These are phyloP conservation scores for Cutaneotrichosporon sp. DNA, from an alignment of 1,284 basidiomycete species.

Conservation along the genomic window DNA sequence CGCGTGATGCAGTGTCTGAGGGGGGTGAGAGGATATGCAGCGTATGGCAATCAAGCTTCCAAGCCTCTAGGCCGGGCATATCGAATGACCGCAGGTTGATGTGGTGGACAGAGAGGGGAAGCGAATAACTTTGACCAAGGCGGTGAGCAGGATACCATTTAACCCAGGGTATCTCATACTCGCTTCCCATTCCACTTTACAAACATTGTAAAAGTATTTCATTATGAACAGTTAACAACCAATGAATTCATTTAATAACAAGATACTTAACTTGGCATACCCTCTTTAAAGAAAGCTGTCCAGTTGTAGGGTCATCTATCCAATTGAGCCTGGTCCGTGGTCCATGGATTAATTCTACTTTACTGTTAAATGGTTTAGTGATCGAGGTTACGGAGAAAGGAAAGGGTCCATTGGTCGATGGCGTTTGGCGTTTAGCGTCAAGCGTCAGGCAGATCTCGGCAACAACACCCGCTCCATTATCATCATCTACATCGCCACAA, in stretches of 20 bases:
- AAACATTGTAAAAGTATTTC: too few species aligned
- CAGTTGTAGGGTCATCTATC: too few species aligned
- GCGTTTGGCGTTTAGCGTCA: too few species aligned
- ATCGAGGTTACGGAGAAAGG: too few species aligned
- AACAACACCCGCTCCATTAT: not conserved
- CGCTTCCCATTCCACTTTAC: not conserved
- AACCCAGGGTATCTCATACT: not conserved
- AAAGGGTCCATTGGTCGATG: too few species aligned
- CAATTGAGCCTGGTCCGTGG: too few species aligned
- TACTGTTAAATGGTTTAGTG: too few species aligned
- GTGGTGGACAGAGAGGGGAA: not conserved
- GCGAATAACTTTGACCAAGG: not conserved
- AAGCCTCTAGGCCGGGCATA: not conserved
- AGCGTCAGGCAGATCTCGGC: not conserved
- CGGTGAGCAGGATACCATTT: not conserved
- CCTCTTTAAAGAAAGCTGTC: too few species aligned
- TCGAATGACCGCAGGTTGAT: not conserved
- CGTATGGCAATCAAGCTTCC: not conserved
- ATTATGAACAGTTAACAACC: too few species aligned
- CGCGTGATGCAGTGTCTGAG: not conserved
- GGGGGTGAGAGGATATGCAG: not conserved
- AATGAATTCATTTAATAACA: too few species aligned
- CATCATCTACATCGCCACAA: not conserved
- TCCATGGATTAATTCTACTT: too few species aligned
- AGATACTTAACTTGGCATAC: too few species aligned